Evolutionary conservation across 495 filamentous ascomycete species (phyloP).

Genomic region (Aspergillus mulundensis): DNA sequence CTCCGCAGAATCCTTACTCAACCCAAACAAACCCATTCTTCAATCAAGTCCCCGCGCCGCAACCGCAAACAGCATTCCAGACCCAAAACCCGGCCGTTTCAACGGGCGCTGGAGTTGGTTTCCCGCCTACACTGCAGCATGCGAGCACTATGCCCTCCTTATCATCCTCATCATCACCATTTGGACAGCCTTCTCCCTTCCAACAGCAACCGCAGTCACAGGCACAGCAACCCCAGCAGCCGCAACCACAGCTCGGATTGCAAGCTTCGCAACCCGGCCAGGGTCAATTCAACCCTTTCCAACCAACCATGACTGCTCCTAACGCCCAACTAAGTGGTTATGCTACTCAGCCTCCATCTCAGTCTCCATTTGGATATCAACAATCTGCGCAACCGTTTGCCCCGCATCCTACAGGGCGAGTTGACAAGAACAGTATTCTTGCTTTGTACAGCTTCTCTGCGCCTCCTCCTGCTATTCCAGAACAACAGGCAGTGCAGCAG

Average conservation of each 20-base stretch:
- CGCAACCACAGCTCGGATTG: constrained; percentile 12
- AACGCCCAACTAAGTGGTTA: constrained; percentile 28
- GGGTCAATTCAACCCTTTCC: constrained; percentile 36
- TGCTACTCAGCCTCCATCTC: constrained; percentile 26
- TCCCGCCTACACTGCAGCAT: constrained; percentile 30
- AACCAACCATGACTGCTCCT: constrained; percentile 29
- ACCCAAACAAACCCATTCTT: constrained; percentile 54
- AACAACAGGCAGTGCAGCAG: constrained; percentile 33
- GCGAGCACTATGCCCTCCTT: constrained; percentile 41
- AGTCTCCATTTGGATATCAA: constrained; percentile 29
- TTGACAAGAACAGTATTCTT: constrained; percentile 82
- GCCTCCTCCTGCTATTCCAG: constrained; percentile 44
- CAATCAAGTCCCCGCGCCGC: constrained; percentile 29
- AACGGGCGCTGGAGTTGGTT: constrained; percentile 2
- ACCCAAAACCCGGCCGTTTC: constrained; percentile 21
- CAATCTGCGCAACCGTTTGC: constrained; percentile 34
- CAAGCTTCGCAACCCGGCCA: constrained; percentile 19
- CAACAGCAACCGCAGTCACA: constrained; percentile 26
- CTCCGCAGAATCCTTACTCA: constrained; percentile 28
- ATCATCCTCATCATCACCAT: constrained; percentile 32
- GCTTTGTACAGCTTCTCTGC: constrained; percentile 80
- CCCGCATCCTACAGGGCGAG: constrained; percentile 44
- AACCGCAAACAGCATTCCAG: constrained; percentile 29
- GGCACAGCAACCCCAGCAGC: constrained; percentile 27
- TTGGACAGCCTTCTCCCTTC: constrained; percentile 35